phyloP scores from a whole-genome alignment of 2,329 filamentous ascomycete species.

The Microcera coccophila region DNA sequence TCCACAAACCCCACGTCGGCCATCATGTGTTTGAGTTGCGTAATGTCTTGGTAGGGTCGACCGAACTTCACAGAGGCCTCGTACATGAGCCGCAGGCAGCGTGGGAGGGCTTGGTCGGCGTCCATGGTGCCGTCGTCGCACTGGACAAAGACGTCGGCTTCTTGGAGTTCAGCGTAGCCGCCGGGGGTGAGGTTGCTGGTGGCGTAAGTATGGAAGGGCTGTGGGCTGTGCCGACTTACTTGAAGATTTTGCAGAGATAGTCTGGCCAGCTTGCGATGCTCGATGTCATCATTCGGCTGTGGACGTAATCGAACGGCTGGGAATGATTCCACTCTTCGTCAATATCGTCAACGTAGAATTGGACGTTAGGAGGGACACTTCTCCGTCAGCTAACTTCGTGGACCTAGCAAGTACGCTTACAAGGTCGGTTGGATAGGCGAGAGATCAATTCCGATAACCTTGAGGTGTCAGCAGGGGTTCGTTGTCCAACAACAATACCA shows the following conservation, averaged over 20 bases:
- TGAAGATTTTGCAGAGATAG: not conserved
- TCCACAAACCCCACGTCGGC: not conserved
- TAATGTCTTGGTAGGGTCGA: not conserved
- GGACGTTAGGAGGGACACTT: not conserved
- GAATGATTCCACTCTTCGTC: not conserved
- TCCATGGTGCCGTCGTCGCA: not conserved
- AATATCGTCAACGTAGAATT: not conserved
- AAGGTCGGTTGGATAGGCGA: not conserved
- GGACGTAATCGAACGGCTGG: not conserved
- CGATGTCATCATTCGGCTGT: not conserved
- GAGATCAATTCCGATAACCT: not conserved
- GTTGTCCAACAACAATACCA: no score
- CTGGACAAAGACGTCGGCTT: not conserved
- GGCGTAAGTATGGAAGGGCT: not conserved
- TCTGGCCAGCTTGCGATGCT: not conserved
- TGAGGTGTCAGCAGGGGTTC: no score
- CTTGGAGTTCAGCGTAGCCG: not conserved
- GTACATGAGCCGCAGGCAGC: not conserved
- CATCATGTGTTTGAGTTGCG: not conserved
- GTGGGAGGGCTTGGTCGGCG: not conserved
- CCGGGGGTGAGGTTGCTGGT: not conserved
- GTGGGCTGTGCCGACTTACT: not conserved
- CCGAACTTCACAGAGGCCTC: not conserved
- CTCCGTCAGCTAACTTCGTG: not conserved
- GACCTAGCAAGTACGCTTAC: not conserved